A percentile compares a stretch with the other conserved stretches of the same genome.
Evolutionary conservation across 2,329 filamentous ascomycete species (phyloP).

Genomic region (Xylaria sp.): DNA sequence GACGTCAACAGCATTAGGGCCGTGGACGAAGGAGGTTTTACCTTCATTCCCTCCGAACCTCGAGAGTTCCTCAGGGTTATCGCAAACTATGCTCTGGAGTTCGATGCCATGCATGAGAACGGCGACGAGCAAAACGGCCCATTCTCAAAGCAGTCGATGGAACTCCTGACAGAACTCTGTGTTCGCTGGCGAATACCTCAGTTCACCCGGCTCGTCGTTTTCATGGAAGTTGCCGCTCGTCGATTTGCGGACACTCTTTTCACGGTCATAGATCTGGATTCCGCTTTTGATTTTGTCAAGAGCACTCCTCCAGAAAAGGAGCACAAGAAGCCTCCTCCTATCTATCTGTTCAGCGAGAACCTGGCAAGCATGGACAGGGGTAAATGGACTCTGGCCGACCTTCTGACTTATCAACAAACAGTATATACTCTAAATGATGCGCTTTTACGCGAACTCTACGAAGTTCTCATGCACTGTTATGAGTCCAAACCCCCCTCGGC

Average conservation of each 20-base stretch:
- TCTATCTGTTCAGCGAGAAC: conserved; percentile 46
- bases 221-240: conserved; percentile 78
- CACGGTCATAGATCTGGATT: conserved; percentile 73
- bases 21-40: conserved; percentile 66
- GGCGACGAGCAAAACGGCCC: conserved; percentile 45
- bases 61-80: conserved; percentile 79
- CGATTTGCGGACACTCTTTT: conserved; percentile 84
- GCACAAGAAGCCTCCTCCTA: conserved; percentile 56
- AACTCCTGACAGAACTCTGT: conserved; percentile 79
- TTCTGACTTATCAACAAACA: conserved; percentile 66
- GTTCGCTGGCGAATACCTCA: conserved; percentile 85
- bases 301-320: conserved; percentile 53
- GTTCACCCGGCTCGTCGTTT: conserved; percentile 70
- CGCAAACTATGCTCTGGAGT: conserved; percentile 67
- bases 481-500: conserved; percentile 81
- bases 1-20: conserved; percentile 47
- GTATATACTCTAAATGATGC: conserved; percentile 73
- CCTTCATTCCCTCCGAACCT: conserved; percentile 82
- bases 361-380: conserved; percentile 53
- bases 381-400: conserved; percentile 65
- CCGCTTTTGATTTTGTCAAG: conserved; percentile 77
- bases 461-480: conserved; percentile 81
- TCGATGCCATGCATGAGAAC: conserved; percentile 54
- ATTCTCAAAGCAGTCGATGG: conserved; percentile 72
- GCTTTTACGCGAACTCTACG: conserved; percentile 79